Evolutionary conservation across 73 alveolate species (phyloP).

Genomic region (Blepharisma japonicum): DNA sequence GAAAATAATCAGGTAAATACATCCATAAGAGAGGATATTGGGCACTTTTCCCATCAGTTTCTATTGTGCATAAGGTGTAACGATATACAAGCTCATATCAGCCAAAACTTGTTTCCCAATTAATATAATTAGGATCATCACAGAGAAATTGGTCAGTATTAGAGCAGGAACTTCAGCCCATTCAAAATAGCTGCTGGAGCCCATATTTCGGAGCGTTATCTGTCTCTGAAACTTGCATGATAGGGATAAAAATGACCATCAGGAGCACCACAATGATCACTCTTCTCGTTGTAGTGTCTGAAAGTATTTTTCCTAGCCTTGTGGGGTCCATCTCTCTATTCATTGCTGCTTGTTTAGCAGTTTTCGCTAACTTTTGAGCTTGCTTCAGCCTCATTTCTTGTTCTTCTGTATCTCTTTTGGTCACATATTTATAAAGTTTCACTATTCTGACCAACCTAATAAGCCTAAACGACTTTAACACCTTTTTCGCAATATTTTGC

Average conservation of each 20-base stretch:
- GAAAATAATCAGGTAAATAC: conserved; percentile 46
- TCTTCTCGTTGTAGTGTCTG: conserved; percentile 87
- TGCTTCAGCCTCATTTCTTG: conserved; percentile 70
- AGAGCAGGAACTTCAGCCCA: conserved; percentile 58
- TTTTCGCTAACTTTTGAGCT: conserved; percentile 58
- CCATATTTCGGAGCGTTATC: conserved; percentile 49
- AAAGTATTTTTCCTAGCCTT: conserved; percentile 82
- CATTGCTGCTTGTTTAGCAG: conserved; percentile 74
- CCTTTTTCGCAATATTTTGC: conserved; percentile 4
- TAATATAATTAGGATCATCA: conserved; percentile 24
- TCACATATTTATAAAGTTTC: conserved; percentile 74
- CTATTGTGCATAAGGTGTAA: conserved; percentile 33
- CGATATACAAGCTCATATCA: conserved; percentile 53
- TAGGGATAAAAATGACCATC: conserved; percentile 77
- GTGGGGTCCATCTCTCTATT: conserved; percentile 45
- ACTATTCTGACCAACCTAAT: conserved; percentile 74
- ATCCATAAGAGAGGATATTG: conserved; percentile 53
- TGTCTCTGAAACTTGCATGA: conserved; percentile 41
- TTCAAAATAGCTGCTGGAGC: conserved; percentile 63
- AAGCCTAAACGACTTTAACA: conserved; percentile 44
- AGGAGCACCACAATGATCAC: conserved; percentile 87
- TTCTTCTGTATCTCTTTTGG: conserved; percentile 66
- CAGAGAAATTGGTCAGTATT: conserved; percentile 27
- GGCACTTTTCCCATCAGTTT: conserved; percentile 40
- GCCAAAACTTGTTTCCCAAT: conserved; percentile 48